Evolutionary conservation across 306 rosid genomes (phyloP), one percentile per base, ranked within the genome.

Genomic region (Pyrus pyrifolia): DNA sequence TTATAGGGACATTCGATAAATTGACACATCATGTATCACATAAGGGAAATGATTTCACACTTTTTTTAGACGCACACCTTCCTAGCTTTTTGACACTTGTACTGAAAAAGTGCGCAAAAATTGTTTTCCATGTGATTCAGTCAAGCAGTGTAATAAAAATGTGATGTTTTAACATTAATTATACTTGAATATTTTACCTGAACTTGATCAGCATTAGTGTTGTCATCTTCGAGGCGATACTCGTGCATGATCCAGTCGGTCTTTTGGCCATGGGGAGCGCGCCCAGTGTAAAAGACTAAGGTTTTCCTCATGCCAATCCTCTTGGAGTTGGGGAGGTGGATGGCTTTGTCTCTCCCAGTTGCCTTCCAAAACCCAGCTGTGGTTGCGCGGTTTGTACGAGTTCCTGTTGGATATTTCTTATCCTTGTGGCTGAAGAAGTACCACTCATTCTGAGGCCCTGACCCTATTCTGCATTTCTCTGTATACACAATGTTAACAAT

Each of bases 211-310:
- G 83, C 76, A 35, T 8, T 62, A 12, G 29, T 11, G 55, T 82
- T 85, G 57, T 92, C 90, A 42, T 95, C 93, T 0, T 95, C 97
- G 18, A 95, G 97, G 78, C 99, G 99, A 14, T 90, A 92, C 72
- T 95, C 99, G 67, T 95, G 99, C 99, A 95, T 95, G 88, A 95
- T 95, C 99, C 99, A 95, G 44, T 95, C 99, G 44, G 97, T 92
- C 80, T 95, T 95, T 30, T 90, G 97, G 82, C 99, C 99, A 59
- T 89, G 97, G 70, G 99, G 99, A 70, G 99, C 99, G n/a, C 99
- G 96, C 18, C 99, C 99, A 8, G 96, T 95, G 85, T 95, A 95
- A 84, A 95, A 95, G 8, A 95, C 99, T 12, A 95, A 83, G 76
- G 99, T 95, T 85, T 95, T 95, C 83, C 99, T 95, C 99, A 95